Base-by-base conservation (phyloP, 2,329 filamentous ascomycete genomes). In the Fusarium keratoplasticum region DNA sequence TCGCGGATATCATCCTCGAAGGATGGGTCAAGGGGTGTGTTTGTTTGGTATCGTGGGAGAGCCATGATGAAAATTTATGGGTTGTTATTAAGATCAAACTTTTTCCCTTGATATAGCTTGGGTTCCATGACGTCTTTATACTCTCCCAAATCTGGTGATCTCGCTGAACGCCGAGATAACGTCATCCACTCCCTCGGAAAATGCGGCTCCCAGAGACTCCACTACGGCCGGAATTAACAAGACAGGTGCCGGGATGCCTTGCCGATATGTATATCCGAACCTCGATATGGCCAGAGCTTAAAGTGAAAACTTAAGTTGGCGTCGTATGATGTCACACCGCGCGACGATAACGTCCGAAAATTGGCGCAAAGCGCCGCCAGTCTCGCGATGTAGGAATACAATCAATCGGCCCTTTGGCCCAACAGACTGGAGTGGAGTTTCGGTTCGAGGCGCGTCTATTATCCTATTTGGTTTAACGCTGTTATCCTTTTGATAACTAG, bases 1-100 rank as follows among this genome's bases (percentile, higher is more conserved):
- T 90, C 83, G 50, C 82, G 82, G 38, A 90, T 84, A 69, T 90
- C 89, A 38, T 83, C 78, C 47, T 89, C 83, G 61, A 78, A 78
- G 2, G 76, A 74, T n/a, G 75, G 66, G n/a, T 78, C 67, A 3
- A 78, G 67, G 6, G 76, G 76, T 2, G 76, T 78, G 20, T 78
- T 78, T 64, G 74, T 74, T 22, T 78, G 76, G 20, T 77, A 78
- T 54, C 67, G 61, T 8, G 76, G 76, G 3, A 78, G 65, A 27
- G 66, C 62, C 76, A 78, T 78, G 14, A 18, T 66, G 9, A 60
- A 3, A 3, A n/a, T 31, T 9, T 20, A 35, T 31, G 8, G n/a
- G 1, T 2, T 40, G 3, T 14, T 11, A 27, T 25, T 7, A 16
- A n/a, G 35, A 4, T 0, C 0, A 20, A 33, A 31, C 6, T n/a